phyloP scores from a whole-genome alignment of 805 yeast species.

The Schizosaccharomyces osmophilus region DNA sequence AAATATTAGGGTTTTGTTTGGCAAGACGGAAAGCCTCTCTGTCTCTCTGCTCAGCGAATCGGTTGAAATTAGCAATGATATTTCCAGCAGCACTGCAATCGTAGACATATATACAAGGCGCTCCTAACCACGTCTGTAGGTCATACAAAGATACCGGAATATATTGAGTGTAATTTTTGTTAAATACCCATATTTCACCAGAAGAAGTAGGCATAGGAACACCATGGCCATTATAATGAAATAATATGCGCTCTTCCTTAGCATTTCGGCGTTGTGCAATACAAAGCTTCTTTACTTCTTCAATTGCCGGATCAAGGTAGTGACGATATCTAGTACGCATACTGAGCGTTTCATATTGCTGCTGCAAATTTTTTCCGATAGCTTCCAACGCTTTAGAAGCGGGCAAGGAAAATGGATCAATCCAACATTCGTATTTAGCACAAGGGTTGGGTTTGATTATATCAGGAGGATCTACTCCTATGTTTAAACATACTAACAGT shows the following conservation, averaged over 20 bases:
- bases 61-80: constrained; percentile 67
- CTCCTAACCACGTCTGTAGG: constrained; percentile 90
- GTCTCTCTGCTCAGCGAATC: constrained; percentile 70
- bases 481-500: constrained; percentile 62
- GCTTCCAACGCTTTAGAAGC: constrained; percentile 80
- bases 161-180: constrained; percentile 88
- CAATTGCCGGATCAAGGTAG: constrained; percentile 81
- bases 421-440: constrained; percentile 79
- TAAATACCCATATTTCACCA: constrained; percentile 97
- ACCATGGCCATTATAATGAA: constrained; percentile 95
- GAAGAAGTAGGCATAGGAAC: constrained; percentile 91
- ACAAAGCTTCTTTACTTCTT: constrained; percentile 79
- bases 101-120: constrained; percentile 83
- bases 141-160: constrained; percentile 91
- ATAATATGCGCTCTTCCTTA: constrained; percentile 74
- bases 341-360: constrained; percentile 73
- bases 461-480: constrained; percentile 96
- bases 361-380: constrained; percentile 67
- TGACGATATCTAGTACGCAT: constrained; percentile 75
- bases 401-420: constrained; percentile 57
- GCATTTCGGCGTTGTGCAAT: constrained; percentile 71
- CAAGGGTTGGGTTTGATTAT: constrained; percentile 78
- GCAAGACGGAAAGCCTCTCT: constrained; percentile 38
- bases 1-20: constrained; percentile 18
- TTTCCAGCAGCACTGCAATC: constrained; percentile 91